Evolutionary conservation across 768 basidiomycete genomes (phyloP), one percentile per base, ranked within the genome.

Genomic region (Boletus huronensis): DNA sequence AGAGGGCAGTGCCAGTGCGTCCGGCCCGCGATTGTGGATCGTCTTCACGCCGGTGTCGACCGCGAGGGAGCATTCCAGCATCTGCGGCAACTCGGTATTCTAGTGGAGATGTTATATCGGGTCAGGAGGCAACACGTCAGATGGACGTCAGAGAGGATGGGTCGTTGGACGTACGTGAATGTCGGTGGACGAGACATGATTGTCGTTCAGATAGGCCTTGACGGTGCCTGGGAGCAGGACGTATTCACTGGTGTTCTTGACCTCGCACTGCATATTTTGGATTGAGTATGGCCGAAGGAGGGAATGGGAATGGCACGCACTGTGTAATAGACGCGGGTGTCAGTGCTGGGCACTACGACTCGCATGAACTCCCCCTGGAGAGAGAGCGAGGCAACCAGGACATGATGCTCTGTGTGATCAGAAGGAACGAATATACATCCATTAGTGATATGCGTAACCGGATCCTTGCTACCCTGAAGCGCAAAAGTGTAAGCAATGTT

Each of bases 141-240:
- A 28, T 35, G 43, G 10, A 14, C 4, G 16, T 13, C 43, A 8
- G 5, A 14, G 8, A 26, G 23, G 26, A n/a, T 25, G 2, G n/a
- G 29, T n/a, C 6, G 3, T 17, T n/a, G 16, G 29, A 68, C 63
- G 34, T 50, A 59, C 64, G 16, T 29, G 48, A 23, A 72, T 60
- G 2, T 58, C 45, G 5, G 54, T 52, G 28, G 66, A 65, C 25
- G 72, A 69, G 39, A 72, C 61, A 9, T 63, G 61, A 34, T 45
- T 65, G 14, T 64, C 62, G 57, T 72, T 66, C 50, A 70, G 39
- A 54, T 63, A 69, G 3, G 61, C 44, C 31, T 70, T 68, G 34
- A 66, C 56, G 0, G 50, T 61, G n/a, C 72, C 70, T 5, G 69
- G 58, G 3, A 68, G 58, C 17, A 72, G 43, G 14, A 66, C 42